phyloP scores from a whole-genome alignment of 805 yeast species.

The Komagataella pseudopastoris region DNA sequence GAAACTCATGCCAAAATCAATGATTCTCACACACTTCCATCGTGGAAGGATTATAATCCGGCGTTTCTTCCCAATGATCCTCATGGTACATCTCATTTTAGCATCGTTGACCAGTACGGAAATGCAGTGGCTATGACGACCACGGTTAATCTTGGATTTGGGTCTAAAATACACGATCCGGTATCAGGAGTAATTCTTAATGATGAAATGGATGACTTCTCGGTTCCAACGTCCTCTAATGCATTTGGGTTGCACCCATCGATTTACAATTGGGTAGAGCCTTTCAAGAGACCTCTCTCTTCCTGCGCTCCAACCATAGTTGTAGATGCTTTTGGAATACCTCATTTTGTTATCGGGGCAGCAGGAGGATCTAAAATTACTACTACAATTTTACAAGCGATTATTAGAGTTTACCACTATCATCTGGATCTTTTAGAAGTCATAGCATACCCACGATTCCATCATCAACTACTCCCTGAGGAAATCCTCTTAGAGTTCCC shows the following conservation, averaged over 20 bases:
- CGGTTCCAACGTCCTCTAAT: slow-evolving; percentile 54
- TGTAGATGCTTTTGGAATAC: slow-evolving; percentile 25
- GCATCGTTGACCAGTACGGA: slow-evolving; percentile 59
- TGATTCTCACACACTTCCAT: slow-evolving; percentile 38
- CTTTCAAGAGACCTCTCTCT: slow-evolving; percentile 73
- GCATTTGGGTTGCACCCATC: slow-evolving; percentile 79
- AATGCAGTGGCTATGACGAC: slow-evolving; percentile 84
- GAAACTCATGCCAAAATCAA: slow-evolving; percentile 35
- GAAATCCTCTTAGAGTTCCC: slow-evolving; percentile 45
- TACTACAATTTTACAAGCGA: slow-evolving; percentile 72
- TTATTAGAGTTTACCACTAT: slow-evolving; percentile 51
- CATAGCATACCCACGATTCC: slow-evolving; percentile 70
- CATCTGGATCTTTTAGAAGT: slow-evolving; percentile 48
- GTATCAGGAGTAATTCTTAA: slow-evolving; percentile 74
- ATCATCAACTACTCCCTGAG: slow-evolving; percentile 83
- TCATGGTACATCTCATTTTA: slow-evolving; percentile 84
- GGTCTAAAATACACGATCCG: slow-evolving; percentile 71
- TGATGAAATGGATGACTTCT: slow-evolving; percentile 92
- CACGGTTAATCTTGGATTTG: slow-evolving; percentile 75
- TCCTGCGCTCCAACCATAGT: slow-evolving; percentile 72
- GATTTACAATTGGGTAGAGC: slow-evolving; percentile 59
- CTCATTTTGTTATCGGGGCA: slow-evolving; percentile 72
- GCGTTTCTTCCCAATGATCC: slow-evolving; percentile 66
- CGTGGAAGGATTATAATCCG: slow-evolving; percentile 70
- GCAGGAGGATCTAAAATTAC: slow-evolving; percentile 90